Percentiles rank a stretch among this genome's conserved stretches.
Evolutionary conservation across 345 rosid species (phyloP).

Genomic region (Salix koriyanagi): DNA sequence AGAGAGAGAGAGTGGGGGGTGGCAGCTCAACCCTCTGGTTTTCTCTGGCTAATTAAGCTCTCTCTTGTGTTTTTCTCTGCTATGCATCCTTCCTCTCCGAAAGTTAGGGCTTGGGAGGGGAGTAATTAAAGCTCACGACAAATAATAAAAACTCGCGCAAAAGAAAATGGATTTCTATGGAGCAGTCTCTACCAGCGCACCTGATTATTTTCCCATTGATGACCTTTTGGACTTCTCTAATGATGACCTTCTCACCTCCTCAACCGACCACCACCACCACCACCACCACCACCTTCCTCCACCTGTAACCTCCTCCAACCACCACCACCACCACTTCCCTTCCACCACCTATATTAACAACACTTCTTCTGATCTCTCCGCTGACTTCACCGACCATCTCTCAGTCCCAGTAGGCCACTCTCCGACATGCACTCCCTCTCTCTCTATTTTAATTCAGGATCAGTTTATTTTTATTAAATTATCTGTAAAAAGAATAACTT

Average conservation of each 20-base stretch:
- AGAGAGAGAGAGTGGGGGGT: not conserved
- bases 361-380: slow-evolving; percentile 11
- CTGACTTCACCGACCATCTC: slow-evolving; percentile 58
- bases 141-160: not conserved
- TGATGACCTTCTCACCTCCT: slow-evolving; percentile 36
- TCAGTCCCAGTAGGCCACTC: slow-evolving; percentile 49
- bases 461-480: not conserved
- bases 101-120: not conserved
- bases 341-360: slow-evolving; percentile 10
- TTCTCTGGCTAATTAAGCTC: not conserved
- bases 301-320: slow-evolving; percentile 11
- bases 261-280: slow-evolving; percentile 19
- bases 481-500: not conserved
- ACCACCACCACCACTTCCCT: slow-evolving; percentile 9
- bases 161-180: slow-evolving; percentile 51
- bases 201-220: slow-evolving; percentile 59
- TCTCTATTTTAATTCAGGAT: not conserved
- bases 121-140: not conserved
- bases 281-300: slow-evolving; percentile 26
- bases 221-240: slow-evolving; percentile 74
- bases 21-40: not conserved
- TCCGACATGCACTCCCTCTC: too few relatives aligned
- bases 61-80: not conserved
- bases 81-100: not conserved
- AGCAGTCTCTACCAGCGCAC: slow-evolving; percentile 23